Base-by-base conservation (phyloP, 176 grass and related monocot species). In the Lolium perenne region DNA sequence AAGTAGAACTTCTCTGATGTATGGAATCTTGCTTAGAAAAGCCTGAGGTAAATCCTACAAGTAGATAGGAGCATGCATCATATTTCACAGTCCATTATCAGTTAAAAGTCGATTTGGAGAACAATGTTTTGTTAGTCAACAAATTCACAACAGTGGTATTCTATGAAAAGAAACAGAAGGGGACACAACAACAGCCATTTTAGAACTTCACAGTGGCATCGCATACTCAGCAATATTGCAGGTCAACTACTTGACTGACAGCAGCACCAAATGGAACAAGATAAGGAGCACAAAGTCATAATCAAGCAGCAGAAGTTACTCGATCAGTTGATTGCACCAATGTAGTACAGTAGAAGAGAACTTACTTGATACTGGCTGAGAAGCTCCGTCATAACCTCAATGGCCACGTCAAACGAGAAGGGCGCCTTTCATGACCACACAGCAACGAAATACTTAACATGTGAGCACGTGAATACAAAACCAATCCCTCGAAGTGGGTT, bases 321-420 rank as follows among this genome's bases (percentile, higher is more conserved):
- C 14, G 6, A 77, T 9, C 25, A 77, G 41, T 82, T 82, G 78
- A 43, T 43, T 62, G 45, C 50, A 35, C 15, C 12, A 81, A 56
- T 79, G 29, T 60, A 71, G 78, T 80, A 49, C 11, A 91, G 45
- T 68, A 78, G 29, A 81, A 83, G 16, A 32, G 9, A 77, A 75
- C 85, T 91, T 93, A 99, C 97, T 86, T 96, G 92, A 63, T 96
- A 86, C 51, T 94, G 92, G 80, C 86, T 88, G 76, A 99, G 87
- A 78, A 99, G 97, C 74, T 98, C 97, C 38, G 85, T 93, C 88
- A 94, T 94, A 81, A 94, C 93, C 84, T 99, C 94, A 80, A 94
- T 88, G 49, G 92, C 92, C 85, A 96, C 90, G 18, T 99, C 97
- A 88, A 99, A 99, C 56, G 92, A 92, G 61, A 86, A 87, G 87